phyloP scores from a whole-genome alignment of 202 grass and related monocot genomes.

The Saccharum hybrid region DNA sequence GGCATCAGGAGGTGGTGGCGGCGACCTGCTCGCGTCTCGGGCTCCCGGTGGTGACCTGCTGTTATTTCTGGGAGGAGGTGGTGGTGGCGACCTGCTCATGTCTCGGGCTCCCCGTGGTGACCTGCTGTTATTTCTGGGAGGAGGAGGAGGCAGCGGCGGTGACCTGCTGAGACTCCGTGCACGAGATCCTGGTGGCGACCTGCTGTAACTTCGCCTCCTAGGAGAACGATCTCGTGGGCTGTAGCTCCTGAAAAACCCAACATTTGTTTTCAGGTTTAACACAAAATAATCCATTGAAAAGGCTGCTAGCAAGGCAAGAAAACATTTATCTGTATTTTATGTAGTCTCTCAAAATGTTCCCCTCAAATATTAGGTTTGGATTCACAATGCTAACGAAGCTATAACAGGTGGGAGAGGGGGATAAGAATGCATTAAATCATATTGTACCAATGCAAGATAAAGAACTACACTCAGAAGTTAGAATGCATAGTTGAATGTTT shows the following conservation, averaged over 20 bases:
- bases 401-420: neutral
- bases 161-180: slow-evolving; percentile 46
- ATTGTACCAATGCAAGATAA: slow-evolving; percentile 9
- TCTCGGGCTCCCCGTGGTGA: slow-evolving; percentile 5
- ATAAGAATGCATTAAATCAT: neutral
- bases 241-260: slow-evolving; percentile 63
- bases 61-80: slow-evolving; percentile 33
- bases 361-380: neutral
- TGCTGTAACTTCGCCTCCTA: slow-evolving; percentile 68
- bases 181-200: slow-evolving; percentile 46
- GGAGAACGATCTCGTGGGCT: slow-evolving; percentile 89
- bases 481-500: neutral
- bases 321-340: neutral
- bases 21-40: slow-evolving; percentile 48
- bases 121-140: slow-evolving; percentile 54
- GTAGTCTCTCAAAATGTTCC: neutral
- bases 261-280: slow-evolving; percentile 20
- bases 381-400: slow-evolving; percentile 5
- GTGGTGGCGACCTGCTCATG: slow-evolving; percentile 24
- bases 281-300: neutral
- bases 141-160: slow-evolving; percentile 33
- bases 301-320: neutral
- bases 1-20: slow-evolving; percentile 34
- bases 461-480: neutral
- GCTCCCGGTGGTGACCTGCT: slow-evolving; percentile 40